Evolutionary conservation across 441 rosid genomes (phyloP).

Genomic region (Biscutella laevigata): DNA sequence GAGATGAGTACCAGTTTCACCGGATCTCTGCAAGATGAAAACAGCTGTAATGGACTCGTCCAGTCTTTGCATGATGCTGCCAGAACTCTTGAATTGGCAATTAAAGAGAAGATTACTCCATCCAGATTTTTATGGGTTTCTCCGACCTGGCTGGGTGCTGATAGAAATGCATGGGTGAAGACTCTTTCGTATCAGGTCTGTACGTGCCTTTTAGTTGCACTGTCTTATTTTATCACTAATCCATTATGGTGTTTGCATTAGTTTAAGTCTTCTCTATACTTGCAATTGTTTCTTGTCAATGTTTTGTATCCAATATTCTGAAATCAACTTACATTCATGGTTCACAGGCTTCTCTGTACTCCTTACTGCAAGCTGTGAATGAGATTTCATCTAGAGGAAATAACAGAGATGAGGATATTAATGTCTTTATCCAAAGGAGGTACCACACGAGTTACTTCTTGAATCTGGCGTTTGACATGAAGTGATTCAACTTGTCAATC

Average conservation of each 20-base stretch:
- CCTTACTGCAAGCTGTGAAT: conserved; percentile 80
- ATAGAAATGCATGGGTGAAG: conserved; percentile 82
- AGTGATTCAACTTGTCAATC: neutral
- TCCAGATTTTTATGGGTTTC: conserved; percentile 79
- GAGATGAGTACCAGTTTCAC: conserved; percentile 60
- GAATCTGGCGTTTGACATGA: conserved; percentile 14
- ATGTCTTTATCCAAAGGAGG: conserved; percentile 84
- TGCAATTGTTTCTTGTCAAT: neutral
- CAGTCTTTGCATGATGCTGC: conserved; percentile 87
- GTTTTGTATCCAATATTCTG: conserved; percentile 7
- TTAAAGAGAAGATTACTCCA: conserved; percentile 47
- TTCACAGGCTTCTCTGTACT: conserved; percentile 78
- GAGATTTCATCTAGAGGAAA: conserved; percentile 79
- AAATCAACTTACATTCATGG: conserved; percentile 17
- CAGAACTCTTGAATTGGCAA: conserved; percentile 74
- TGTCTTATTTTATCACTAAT: neutral
- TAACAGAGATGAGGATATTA: conserved; percentile 66
- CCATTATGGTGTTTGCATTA: neutral
- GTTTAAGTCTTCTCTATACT: neutral
- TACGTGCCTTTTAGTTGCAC: too few relatives aligned
- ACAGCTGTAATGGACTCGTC: conserved; percentile 65
- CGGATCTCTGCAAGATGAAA: conserved; percentile 61
- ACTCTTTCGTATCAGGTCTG: conserved; percentile 88
- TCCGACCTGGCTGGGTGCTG: conserved; percentile 78
- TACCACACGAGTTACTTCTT: conserved; percentile 27